Conservation (phyloP, 208 protist species). For the Leishmania lainsoni region DNA sequence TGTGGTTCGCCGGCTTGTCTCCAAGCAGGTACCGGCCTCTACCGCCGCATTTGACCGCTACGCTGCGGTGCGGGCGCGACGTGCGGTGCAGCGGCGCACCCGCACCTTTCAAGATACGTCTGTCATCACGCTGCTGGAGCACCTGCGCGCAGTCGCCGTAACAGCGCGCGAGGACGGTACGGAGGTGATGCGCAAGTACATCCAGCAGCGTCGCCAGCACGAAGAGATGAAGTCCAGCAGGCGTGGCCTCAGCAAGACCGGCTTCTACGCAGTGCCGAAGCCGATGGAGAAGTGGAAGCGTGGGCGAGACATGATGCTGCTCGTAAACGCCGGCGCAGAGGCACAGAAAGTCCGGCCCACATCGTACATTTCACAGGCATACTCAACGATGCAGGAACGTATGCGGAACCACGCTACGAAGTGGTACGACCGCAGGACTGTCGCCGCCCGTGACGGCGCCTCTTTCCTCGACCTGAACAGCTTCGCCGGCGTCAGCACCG, state of each 20-base stretch:
- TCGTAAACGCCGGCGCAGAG: constrained; percentile 47
- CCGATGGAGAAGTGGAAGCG: constrained; percentile 70
- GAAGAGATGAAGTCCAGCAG: constrained; percentile 45
- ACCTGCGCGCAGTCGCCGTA: constrained; percentile 31
- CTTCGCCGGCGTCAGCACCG: constrained; percentile 4
- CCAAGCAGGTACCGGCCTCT: constrained; percentile 14
- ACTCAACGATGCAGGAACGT: constrained; percentile 38
- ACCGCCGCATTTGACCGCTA: constrained; percentile 22
- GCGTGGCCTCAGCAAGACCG: constrained; percentile 67
- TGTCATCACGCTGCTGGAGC: constrained; percentile 24
- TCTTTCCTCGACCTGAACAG: constrained; percentile 34
- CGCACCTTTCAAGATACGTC: constrained; percentile 31
- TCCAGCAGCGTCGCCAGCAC: constrained; percentile 55
- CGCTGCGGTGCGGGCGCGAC: constrained; percentile 11
- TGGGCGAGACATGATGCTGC: constrained; percentile 68
- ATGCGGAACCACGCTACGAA: constrained; percentile 59
- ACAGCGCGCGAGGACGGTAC: constrained; percentile 41
- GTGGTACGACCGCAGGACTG: constrained; percentile 25
- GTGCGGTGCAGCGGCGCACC: constrained; percentile 28
- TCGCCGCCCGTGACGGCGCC: constrained; percentile 21
- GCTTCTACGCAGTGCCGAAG: constrained; percentile 43
- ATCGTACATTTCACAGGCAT: constrained; percentile 54
- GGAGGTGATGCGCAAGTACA: constrained; percentile 45
- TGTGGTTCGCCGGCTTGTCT: constrained; percentile 15
- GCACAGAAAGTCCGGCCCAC: constrained; percentile 52